phyloP scores from a whole-genome alignment of 148 eudicot genomes.

The Selenicereus undatus region DNA sequence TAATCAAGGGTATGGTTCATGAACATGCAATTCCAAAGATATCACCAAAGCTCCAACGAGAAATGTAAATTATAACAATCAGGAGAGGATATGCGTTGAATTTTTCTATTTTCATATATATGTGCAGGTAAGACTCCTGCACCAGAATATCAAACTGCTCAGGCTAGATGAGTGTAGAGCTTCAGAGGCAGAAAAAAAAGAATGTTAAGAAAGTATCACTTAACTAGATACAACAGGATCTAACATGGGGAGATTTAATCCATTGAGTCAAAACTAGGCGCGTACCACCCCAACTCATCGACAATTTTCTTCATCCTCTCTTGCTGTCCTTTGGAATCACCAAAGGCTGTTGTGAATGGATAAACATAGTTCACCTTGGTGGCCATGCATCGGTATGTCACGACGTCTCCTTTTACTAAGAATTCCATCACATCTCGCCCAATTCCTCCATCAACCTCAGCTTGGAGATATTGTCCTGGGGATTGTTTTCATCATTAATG shows the following conservation, averaged over 20 bases:
- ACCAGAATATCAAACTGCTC: not conserved
- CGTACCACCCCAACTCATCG: conserved; percentile 75
- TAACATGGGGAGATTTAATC: conserved; percentile 28
- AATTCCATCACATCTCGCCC: conserved; percentile 88
- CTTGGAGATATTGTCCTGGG: conserved; percentile 73
- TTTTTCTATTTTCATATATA: not conserved
- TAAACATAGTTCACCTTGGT: conserved; percentile 81
- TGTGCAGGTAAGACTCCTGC: not conserved
- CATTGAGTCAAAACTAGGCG: conserved; percentile 80
- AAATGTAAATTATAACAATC: not conserved
- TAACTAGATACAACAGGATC: not conserved
- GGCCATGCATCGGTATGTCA: conserved; percentile 86
- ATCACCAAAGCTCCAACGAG: not conserved
- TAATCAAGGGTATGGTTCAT: too few relatives aligned
- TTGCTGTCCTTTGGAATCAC: conserved; percentile 93
- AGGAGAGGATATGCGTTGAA: not conserved
- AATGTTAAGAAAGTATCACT: not conserved
- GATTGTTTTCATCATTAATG: conserved; percentile 18
- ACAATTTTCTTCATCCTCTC: conserved; percentile 76
- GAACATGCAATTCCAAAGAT: not conserved
- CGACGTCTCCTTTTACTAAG: conserved; percentile 78
- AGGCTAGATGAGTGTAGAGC: not conserved
- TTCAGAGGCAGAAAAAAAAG: not conserved
- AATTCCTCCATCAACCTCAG: conserved; percentile 86
- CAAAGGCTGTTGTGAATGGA: conserved; percentile 96